Evolutionary conservation across 139 green algal genomes (phyloP), one percentile per base, ranked within the genome.

Genomic region (Chlorella vulgaris): DNA sequence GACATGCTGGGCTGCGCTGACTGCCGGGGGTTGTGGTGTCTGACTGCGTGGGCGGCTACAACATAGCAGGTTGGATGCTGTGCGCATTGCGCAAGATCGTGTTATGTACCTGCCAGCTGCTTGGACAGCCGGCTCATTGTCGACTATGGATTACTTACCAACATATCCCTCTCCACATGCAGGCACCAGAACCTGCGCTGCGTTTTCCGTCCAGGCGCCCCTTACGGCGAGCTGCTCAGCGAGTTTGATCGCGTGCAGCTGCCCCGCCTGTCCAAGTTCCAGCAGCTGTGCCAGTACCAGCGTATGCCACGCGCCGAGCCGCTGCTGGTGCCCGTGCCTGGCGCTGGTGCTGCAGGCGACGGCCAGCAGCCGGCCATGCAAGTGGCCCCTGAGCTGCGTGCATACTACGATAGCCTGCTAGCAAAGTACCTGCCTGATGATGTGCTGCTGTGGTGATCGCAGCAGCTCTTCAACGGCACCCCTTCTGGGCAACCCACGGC

Each of bases 241-340:
- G 58, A 82, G 38, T 81, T 70, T 36, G 93, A 97, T 63, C 80
- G 88, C 69, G 67, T 76, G 26, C 74, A 91, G 75, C 80, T 97
- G 81, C 91, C 94, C 39, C 90, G 91, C 81, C 86, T 97, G 50
- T 74, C 35, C 35, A 67, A 80, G 60, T 97, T 97, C 86, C 92
- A 93, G 86, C 51, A 87, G n/a, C 78, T 94, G 24, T 62, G 76
- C 24, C 39, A 65, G 2, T 94, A 92, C 79, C 69, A 66, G 42
- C 67, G 70, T 38, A 29, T 40, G 35, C 78, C 78, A 6, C 74
- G 87, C 10, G 55, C 60, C 38, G 63, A 89, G 67, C 86, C 60
- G 28, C 65, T 76, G 51, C 87, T 94, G 60, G 47, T 79, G 51
- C 74, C 58, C 28, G 36, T 43, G 39, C 51, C 58, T 8, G 29